These are phyloP conservation scores for Holtermannia corniformis DNA, from an alignment of 768 basidiomycete species.

Conservation along the genomic window DNA sequence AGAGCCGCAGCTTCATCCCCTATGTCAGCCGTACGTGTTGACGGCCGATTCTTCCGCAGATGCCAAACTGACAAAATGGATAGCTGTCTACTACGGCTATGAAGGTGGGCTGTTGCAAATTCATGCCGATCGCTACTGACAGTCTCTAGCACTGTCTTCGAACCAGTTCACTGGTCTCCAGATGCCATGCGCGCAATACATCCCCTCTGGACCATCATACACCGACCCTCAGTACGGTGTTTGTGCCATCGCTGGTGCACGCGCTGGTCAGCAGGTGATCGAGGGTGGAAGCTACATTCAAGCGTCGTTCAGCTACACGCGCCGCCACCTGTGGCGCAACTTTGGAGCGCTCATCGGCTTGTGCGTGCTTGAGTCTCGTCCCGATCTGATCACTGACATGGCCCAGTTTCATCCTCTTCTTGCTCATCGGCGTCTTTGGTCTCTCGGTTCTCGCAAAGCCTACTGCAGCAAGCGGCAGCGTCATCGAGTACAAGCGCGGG, in stretches of 20 bases:
- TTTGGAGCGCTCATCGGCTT: conserved; percentile 24
- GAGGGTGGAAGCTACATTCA: conserved; percentile 16
- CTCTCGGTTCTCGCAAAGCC: not conserved
- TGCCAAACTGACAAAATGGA: no score
- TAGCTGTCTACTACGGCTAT: not conserved
- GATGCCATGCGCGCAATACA: conserved; percentile 5
- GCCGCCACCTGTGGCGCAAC: conserved; percentile 27
- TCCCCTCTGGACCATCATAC: conserved; percentile 14
- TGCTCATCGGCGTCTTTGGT: conserved; percentile 20
- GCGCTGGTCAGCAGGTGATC: conserved; percentile 18
- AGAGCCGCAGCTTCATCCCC: no score
- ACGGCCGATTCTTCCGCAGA: not conserved
- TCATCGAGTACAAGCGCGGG: not conserved
- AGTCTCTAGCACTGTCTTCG: not conserved
- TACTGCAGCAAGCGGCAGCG: not conserved
- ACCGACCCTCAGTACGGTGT: conserved; percentile 4
- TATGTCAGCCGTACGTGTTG: not conserved
- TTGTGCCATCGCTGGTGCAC: conserved; percentile 25
- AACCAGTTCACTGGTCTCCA: conserved; percentile 11
- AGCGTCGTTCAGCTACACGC: conserved; percentile 12
- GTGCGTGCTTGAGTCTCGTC: conserved; percentile 12
- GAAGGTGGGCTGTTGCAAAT: no score
- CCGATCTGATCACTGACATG: not conserved
- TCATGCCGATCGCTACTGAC: no score
- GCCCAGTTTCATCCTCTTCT: conserved; percentile 29